A percentile compares a stretch with the other conserved stretches of the same genome.
phyloP scores from a whole-genome alignment of 495 filamentous ascomycete species.

The Neurospora discreta region DNA sequence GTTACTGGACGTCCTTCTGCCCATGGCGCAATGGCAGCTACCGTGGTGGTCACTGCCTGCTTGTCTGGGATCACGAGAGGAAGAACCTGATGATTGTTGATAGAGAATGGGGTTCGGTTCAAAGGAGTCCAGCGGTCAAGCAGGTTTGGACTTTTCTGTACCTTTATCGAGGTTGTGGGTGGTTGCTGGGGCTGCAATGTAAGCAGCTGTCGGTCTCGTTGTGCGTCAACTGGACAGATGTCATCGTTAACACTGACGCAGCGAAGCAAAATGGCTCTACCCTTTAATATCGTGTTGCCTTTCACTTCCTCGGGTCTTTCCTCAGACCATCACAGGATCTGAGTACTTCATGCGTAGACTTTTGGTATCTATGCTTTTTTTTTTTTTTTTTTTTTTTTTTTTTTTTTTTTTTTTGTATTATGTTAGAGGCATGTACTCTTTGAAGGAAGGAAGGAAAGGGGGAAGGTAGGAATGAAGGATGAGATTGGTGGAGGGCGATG shows the following conservation, averaged over 20 bases:
- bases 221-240: neutral
- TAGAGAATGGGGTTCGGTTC: neutral
- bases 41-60: neutral
- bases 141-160: neutral
- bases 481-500: too few relatives aligned
- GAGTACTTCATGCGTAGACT: too few relatives aligned
- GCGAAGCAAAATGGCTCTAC: neutral
- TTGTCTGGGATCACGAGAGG: neutral
- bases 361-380: too few relatives aligned
- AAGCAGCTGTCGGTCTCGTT: neutral
- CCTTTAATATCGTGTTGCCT: neutral
- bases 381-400: too few relatives aligned
- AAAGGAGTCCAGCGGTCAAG: neutral
- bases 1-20: conserved; percentile 1
- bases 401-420: too few relatives aligned
- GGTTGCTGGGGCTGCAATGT: neutral
- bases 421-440: too few relatives aligned
- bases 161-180: neutral
- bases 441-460: too few relatives aligned
- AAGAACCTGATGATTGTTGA: neutral
- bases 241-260: neutral
- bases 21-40: neutral
- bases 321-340: neutral
- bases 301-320: neutral
- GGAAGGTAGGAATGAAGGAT: too few relatives aligned